phyloP scores from a whole-genome alignment of 2,329 filamentous ascomycete genomes.

The Pseudogymnoascus sp. region DNA sequence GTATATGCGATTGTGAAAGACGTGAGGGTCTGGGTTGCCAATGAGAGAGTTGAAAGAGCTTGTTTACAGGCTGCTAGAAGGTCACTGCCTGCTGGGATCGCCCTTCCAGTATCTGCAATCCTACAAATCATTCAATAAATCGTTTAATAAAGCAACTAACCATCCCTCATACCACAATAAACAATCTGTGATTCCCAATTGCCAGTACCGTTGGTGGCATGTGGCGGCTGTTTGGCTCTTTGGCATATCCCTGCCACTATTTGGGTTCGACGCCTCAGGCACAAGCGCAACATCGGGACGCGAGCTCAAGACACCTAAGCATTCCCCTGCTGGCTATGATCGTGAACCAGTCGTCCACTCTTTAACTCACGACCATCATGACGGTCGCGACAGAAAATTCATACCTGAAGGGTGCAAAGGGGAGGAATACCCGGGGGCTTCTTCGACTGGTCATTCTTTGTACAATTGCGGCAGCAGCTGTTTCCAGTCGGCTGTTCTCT shows the following conservation, averaged over 20 bases:
- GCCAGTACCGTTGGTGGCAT: neutral
- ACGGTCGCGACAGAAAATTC: constrained; percentile 32
- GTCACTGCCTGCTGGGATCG: no score
- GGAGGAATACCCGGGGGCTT: constrained; percentile 74
- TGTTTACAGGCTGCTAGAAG: neutral
- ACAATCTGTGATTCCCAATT: neutral
- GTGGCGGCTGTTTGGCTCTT: neutral
- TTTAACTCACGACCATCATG: constrained; percentile 30
- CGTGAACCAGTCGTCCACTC: constrained; percentile 10
- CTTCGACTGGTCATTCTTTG: constrained; percentile 83
- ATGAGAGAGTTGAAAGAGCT: neutral
- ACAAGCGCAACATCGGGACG: neutral
- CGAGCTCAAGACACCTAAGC: constrained; percentile 28
- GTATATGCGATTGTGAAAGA: neutral
- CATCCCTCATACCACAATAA: neutral
- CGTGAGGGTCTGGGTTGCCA: neutral
- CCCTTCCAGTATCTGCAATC: neutral
- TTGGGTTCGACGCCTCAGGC: constrained; percentile 21
- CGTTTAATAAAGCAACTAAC: neutral
- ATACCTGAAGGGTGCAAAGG: constrained; percentile 69
- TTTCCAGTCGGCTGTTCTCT: constrained; percentile 92
- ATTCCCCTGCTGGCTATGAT: constrained; percentile 14
- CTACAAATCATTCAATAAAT: neutral
- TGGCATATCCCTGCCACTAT: constrained; percentile 19
- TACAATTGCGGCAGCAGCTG: constrained; percentile 83